Base-by-base conservation (phyloP, 23 red algal genomes). In the Gracilaria vermiculophylla region DNA sequence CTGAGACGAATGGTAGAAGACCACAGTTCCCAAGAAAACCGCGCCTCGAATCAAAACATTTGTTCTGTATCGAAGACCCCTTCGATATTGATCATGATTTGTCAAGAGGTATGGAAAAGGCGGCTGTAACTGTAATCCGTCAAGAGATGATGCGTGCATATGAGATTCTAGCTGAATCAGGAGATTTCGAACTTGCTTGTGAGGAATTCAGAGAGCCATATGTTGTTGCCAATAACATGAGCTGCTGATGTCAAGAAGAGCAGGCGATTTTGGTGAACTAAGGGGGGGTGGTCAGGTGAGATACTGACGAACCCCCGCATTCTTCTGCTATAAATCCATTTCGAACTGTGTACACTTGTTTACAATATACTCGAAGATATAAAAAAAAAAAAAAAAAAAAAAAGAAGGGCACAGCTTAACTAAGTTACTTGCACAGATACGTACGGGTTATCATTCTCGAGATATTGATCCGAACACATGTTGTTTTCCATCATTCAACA, bases 11-110 rank as follows among this genome's bases (percentile, higher is more conserved):
- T 31, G 32, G 60, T 19, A 66, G 69, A 48, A 82, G 67, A 37
- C 66, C 80, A 45, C 34, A 44, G 11, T 85, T 57, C 39, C 74
- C 77, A 40, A 51, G 71, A 39, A 69, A 81, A 88, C 94, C 83
- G 10, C 69, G 69, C 28, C 53, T 88, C n/a, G 84, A 77, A 34
- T 88, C 84, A 10, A 88, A 78, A 24, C 97, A 99, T 71, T 43
- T 91, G 20, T 99, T 99, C 76, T 87, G 85, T 34, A 91, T 99
- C 34, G 97, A 99, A 78, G 97, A 99, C 80, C 97, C 97, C 23
- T 99, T 99, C 78, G 97, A 99, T 80, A 81, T 95, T 55, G 85
- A 91, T 37, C 97, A 99, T 53, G 97, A 99, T 72, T 77, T 99
- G 51, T 94, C 92, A 17, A 66, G 94, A 62, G 89, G 90, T 1